Evolutionary conservation across 108 stramenopile genomes (phyloP).

Genomic region (Mayamaea pseudoterrestris): DNA sequence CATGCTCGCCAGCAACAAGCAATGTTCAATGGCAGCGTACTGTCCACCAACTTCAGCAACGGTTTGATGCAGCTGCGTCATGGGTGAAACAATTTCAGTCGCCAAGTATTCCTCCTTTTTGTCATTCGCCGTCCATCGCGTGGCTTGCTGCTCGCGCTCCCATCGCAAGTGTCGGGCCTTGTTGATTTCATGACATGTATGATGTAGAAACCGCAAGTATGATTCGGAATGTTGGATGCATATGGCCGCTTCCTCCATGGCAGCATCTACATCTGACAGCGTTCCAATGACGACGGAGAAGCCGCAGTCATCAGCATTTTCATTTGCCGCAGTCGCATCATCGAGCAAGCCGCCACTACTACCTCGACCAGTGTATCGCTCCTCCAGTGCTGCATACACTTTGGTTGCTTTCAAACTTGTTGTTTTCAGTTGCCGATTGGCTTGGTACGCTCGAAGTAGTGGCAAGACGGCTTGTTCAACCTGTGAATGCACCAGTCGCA

Average conservation of each 20-base stretch:
- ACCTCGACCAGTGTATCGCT: slow-evolving; percentile 27
- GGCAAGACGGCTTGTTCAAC: slow-evolving; percentile 55
- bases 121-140: slow-evolving; percentile 30
- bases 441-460: slow-evolving; percentile 36
- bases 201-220: slow-evolving; percentile 78
- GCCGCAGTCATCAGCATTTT: slow-evolving; percentile 46
- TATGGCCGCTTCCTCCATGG: slow-evolving; percentile 83
- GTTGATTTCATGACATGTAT: slow-evolving; percentile 64
- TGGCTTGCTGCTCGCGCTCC: slow-evolving; percentile 22
- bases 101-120: slow-evolving; percentile 19
- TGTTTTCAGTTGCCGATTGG: slow-evolving; percentile 25
- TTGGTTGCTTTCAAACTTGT: slow-evolving; percentile 38
- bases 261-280: slow-evolving; percentile 73
- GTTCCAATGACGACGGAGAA: slow-evolving; percentile 53
- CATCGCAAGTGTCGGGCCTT: slow-evolving; percentile 51
- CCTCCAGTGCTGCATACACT: slow-evolving; percentile 45
- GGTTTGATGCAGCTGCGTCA: slow-evolving; percentile 55
- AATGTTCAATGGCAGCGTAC: slow-evolving; percentile 65
- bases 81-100: slow-evolving; percentile 45
- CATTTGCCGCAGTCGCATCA: slow-evolving; percentile 7
- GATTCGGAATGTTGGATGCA: slow-evolving; percentile 87
- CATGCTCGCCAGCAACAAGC: slow-evolving; percentile 67
- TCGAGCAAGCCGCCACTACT: background rate
- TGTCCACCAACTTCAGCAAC: slow-evolving; percentile 73
- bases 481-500: slow-evolving; percentile 66